Evolutionary conservation across 352 stramenopile species (phyloP), one percentile per base, ranked within the genome.

Genomic region (Plasmopara muralis): DNA sequence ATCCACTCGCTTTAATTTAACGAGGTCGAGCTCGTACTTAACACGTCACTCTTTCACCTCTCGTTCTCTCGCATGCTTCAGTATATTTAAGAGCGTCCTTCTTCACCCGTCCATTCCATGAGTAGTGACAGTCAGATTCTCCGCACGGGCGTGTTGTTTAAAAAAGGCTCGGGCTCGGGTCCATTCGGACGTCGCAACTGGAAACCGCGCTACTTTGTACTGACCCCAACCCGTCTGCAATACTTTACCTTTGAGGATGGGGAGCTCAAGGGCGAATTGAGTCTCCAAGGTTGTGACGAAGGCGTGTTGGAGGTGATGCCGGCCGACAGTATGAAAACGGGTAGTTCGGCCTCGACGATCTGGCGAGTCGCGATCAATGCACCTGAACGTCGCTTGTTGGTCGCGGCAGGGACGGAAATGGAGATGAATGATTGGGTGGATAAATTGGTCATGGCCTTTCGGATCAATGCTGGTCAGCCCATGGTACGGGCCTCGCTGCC

Each of bases 381-480:
- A 28, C 71, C 73, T 0, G 60, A 76, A 38, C 69, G 72, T 10
- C 75, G 79, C 0, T 54, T 90, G 43, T 55, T 92, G 12, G 66
- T 93, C 37, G 82, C 79, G 6, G 73, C 79, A 0, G 66, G 71
- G 9, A 87, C 82, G 13, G 79, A 93, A 50, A 85, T 85, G 55
- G 82, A 92, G 53, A 92, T 92, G 82, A 92, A 92, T 53, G 63
- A 85, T 48, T 92, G 82, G 82, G 77, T 87, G 40, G 70, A 87
- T 57, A 83, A 89, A 50, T 64, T 92, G 29, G 68, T 83, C 30
- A 39, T 83, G 49, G 74, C 74, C 15, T 85, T 85, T 53, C 74
- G 74, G 35, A 72, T 85, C 20, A 77, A 74, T 50, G 64, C 64
- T 12, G 74, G 74, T 16, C 64, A 79, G 55, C 61, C 56, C 34